These are phyloP conservation scores for Furcasterigmium sp. DNA, from an alignment of 2,329 filamentous ascomycete genomes.

Conservation along the genomic window DNA sequence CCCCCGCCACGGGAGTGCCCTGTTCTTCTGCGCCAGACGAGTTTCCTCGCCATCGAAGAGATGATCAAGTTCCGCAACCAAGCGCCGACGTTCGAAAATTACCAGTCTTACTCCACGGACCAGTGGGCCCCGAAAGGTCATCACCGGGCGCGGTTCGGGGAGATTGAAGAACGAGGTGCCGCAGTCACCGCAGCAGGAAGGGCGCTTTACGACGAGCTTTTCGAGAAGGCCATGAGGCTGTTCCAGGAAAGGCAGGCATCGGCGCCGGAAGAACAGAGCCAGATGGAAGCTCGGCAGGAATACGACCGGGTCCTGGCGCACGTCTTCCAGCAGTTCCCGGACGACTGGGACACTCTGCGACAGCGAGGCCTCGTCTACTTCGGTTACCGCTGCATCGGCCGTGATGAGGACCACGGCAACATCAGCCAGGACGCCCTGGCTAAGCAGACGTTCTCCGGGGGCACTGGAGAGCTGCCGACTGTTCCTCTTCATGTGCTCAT, in stretches of 20 bases:
- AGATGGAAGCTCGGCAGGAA: no score
- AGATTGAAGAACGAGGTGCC: constrained; percentile 46
- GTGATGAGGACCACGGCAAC: not conserved
- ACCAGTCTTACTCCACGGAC: no score
- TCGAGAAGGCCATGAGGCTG: constrained; percentile 20
- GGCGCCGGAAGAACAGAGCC: constrained; percentile 7
- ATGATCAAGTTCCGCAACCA: constrained; percentile 32
- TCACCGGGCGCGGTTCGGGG: constrained; percentile 45
- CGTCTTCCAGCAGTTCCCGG: constrained; percentile 32
- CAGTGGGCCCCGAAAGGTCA: no score
- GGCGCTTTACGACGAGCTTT: constrained; percentile 36
- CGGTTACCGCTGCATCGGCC: constrained; percentile 18
- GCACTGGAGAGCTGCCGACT: no score
- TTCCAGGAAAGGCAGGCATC: not conserved
- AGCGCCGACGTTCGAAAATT: no score
- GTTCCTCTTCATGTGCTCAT: constrained; percentile 23
- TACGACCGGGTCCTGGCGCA: constrained; percentile 13
- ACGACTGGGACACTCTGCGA: constrained; percentile 29
- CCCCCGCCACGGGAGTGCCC: constrained; percentile 36
- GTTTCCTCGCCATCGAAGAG: constrained; percentile 46
- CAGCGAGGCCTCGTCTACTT: constrained; percentile 31
- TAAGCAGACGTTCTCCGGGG: no score
- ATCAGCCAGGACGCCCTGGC: not conserved
- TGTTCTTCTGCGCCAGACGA: constrained; percentile 46
- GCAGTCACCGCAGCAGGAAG: constrained; percentile 41